phyloP scores from a whole-genome alignment of 2,329 filamentous ascomycete genomes.

The Trichoderma harzianum region DNA sequence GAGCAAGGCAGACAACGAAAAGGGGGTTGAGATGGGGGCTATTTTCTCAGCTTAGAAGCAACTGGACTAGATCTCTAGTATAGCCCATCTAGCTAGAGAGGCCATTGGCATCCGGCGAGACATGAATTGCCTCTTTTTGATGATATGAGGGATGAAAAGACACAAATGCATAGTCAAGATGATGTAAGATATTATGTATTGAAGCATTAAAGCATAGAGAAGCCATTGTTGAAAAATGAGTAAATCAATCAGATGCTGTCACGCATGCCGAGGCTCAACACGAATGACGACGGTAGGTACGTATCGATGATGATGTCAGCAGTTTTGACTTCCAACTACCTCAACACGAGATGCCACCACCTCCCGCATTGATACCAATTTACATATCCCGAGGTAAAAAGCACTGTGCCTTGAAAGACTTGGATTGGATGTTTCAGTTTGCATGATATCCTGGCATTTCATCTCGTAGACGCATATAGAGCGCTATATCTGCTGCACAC shows the following conservation, averaged over 20 bases:
- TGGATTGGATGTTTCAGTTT: not conserved
- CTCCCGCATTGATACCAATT: not conserved
- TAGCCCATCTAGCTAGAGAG: not conserved
- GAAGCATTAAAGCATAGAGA: not conserved
- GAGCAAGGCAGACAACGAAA: not conserved
- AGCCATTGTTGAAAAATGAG: not conserved
- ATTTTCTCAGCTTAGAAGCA: not conserved
- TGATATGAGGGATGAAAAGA: not conserved
- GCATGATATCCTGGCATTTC: not conserved
- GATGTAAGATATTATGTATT: constrained; percentile 10
- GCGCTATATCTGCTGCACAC: not conserved
- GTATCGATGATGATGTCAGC: constrained; percentile 10
- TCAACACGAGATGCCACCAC: not conserved
- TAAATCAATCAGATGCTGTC: not conserved
- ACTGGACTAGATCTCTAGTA: not conserved
- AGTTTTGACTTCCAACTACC: not conserved
- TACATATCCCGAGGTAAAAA: not conserved
- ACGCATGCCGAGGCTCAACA: not conserved
- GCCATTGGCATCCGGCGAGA: not conserved
- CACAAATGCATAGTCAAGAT: not conserved
- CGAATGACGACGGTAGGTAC: not conserved
- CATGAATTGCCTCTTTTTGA: not conserved
- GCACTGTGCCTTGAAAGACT: not conserved
- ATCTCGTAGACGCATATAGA: not conserved
- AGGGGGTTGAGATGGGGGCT: not conserved